Evolutionary conservation across 2,329 filamentous ascomycete genomes (phyloP).

Genomic region (Akanthomyces lecanii): DNA sequence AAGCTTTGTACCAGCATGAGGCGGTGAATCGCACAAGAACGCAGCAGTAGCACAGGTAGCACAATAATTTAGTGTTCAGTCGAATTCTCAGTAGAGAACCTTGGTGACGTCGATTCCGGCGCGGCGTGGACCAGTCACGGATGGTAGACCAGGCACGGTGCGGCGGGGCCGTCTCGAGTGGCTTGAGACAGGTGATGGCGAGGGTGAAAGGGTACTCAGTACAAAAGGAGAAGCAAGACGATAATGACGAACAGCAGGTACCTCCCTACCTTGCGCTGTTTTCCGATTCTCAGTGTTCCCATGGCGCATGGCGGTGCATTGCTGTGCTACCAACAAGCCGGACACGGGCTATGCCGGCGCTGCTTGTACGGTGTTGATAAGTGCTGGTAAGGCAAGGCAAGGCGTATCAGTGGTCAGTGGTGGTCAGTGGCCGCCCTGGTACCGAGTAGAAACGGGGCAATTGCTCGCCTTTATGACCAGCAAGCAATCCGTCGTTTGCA

Average conservation of each 20-base stretch:
- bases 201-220: not conserved
- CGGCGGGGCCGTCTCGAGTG: not conserved
- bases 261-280: not conserved
- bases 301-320: not conserved
- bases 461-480: no score
- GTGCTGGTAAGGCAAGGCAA: no score
- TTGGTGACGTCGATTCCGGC: not conserved
- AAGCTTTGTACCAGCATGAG: no score
- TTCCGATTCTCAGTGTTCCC: not conserved
- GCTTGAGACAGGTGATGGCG: not conserved
- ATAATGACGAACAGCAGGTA: not conserved
- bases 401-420: no score
- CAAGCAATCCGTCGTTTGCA: no score
- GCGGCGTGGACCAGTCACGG: constrained; percentile 2
- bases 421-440: no score
- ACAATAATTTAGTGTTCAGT: not conserved
- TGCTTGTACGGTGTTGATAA: no score
- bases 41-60: no score
- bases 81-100: not conserved
- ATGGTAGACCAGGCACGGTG: not conserved
- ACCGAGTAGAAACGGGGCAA: no score
- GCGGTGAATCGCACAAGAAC: not conserved
- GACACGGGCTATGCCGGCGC: not conserved
- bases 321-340: not conserved
- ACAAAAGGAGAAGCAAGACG: not conserved